Percentiles rank a stretch among this genome's conserved stretches.
phyloP scores from a whole-genome alignment of 768 basidiomycete genomes.

The Mycena rosella region DNA sequence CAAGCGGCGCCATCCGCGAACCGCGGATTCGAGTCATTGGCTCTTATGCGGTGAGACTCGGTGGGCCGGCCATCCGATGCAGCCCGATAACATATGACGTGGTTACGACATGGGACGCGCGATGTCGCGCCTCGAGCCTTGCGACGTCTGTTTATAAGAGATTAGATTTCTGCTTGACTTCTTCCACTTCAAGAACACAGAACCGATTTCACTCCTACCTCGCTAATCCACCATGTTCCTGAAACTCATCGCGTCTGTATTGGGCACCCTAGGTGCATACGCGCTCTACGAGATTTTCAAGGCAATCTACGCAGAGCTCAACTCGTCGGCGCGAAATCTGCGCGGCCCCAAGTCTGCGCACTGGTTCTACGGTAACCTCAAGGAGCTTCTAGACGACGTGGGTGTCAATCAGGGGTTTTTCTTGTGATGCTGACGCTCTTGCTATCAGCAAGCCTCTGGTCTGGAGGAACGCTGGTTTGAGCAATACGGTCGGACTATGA shows the following conservation, averaged over 20 bases:
- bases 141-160: too few relatives aligned
- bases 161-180: too few relatives aligned
- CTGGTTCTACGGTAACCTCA: constrained; percentile 28
- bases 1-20: too few relatives aligned
- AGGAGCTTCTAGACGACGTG: constrained; percentile 11
- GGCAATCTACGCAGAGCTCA: not conserved
- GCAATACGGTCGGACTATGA: constrained; percentile 7
- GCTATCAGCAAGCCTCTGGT: not conserved
- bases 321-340: not conserved
- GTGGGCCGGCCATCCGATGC: too few relatives aligned
- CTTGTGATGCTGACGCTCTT: not conserved
- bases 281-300: not conserved
- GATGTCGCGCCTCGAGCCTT: too few relatives aligned
- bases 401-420: not conserved
- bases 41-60: too few relatives aligned
- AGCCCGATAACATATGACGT: too few relatives aligned
- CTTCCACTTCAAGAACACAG: too few relatives aligned
- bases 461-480: constrained; percentile 6
- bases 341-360: constrained; percentile 23
- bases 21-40: too few relatives aligned
- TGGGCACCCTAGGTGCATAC: not conserved
- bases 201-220: too few relatives aligned
- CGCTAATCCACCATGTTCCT: too few relatives aligned
- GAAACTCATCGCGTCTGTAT: not conserved
- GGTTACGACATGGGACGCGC: too few relatives aligned